Evolutionary conservation across 192 early-diverging fungal species (phyloP).

Genomic region (Coemansia sp.): DNA sequence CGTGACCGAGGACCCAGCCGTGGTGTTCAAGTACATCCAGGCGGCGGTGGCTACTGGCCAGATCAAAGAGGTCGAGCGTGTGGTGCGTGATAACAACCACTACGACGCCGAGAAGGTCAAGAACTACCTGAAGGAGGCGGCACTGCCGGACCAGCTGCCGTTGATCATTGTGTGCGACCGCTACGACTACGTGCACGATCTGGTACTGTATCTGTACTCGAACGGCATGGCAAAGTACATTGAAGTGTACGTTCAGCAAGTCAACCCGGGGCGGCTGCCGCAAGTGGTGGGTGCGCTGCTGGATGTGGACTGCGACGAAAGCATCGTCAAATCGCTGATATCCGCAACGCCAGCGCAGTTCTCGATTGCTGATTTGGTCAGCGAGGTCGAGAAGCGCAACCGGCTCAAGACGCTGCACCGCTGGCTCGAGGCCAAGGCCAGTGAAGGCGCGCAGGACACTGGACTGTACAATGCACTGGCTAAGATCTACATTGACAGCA

Average conservation of each 20-base stretch:
- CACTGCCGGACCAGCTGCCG: slow-evolving; percentile 93
- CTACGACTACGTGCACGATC: slow-evolving; percentile 94
- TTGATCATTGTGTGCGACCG: slow-evolving; percentile 99
- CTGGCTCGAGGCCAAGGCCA: slow-evolving; percentile 87
- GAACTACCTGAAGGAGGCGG: slow-evolving; percentile 98
- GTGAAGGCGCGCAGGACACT: slow-evolving; percentile 83
- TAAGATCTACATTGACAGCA: slow-evolving; percentile 99
- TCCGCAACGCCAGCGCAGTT: slow-evolving; percentile 81
- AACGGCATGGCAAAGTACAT: slow-evolving; percentile 93
- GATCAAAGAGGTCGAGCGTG: slow-evolving; percentile 95
- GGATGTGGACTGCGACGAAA: slow-evolving; percentile 98
- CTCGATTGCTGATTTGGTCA: slow-evolving; percentile 81
- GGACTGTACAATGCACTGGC: slow-evolving; percentile 97
- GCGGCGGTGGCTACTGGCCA: slow-evolving; percentile 90
- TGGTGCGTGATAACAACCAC: slow-evolving; percentile 93
- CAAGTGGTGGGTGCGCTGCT: slow-evolving; percentile 94
- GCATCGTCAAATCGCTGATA: slow-evolving; percentile 81
- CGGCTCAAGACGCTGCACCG: slow-evolving; percentile 91
- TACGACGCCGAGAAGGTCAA: slow-evolving; percentile 99
- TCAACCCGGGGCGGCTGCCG: slow-evolving; percentile 91
- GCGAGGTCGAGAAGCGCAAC: slow-evolving; percentile 94
- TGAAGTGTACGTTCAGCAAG: slow-evolving; percentile 99
- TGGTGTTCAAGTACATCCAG: slow-evolving; percentile 99
- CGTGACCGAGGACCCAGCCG: slow-evolving; percentile 88
- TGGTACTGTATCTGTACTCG: slow-evolving; percentile 94